Evolutionary conservation across 2,329 filamentous ascomycete species (phyloP).

Genomic region (Ophiostoma fasciatum): DNA sequence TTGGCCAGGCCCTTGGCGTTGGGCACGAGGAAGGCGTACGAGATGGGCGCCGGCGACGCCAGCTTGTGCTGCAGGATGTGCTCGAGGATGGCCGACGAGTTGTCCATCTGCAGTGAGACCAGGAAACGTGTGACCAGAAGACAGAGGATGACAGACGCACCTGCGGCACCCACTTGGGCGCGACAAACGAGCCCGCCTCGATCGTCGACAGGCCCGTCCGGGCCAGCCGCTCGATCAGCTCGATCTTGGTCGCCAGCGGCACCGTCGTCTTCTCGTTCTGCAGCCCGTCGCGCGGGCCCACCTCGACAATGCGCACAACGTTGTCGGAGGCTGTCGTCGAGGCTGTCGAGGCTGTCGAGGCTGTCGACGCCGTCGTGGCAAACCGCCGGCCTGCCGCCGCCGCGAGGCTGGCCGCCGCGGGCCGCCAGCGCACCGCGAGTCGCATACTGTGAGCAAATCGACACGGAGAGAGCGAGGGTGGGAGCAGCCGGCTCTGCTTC

Average conservation of each 20-base stretch:
- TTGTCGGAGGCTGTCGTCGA: conserved; percentile 1
- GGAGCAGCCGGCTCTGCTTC: too few species aligned
- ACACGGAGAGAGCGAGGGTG: too few species aligned
- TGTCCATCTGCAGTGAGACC: conserved; percentile 48
- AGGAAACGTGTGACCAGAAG: conserved; percentile 32
- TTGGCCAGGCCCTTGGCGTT: conserved; percentile 59
- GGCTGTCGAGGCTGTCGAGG: neutral
- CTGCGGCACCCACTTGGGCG: conserved; percentile 76
- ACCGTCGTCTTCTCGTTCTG: conserved; percentile 70
- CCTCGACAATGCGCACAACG: conserved; percentile 49
- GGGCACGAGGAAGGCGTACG: conserved; percentile 69
- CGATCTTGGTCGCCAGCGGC: conserved; percentile 57
- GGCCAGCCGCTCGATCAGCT: conserved; percentile 56
- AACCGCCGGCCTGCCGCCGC: too few species aligned
- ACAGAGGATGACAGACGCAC: neutral
- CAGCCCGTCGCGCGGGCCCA: conserved; percentile 72
- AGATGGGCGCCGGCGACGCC: conserved; percentile 39
- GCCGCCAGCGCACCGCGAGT: too few species aligned
- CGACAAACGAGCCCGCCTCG: conserved; percentile 70
- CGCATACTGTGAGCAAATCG: too few species aligned
- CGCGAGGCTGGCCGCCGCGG: too few species aligned
- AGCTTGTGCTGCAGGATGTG: conserved; percentile 47
- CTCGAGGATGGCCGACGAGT: conserved; percentile 59
- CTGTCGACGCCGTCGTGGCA: neutral
- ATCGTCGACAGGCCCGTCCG: conserved; percentile 57